Conservation (phyloP, 441 rosid genomes). For the Codiaeum variegatum region DNA sequence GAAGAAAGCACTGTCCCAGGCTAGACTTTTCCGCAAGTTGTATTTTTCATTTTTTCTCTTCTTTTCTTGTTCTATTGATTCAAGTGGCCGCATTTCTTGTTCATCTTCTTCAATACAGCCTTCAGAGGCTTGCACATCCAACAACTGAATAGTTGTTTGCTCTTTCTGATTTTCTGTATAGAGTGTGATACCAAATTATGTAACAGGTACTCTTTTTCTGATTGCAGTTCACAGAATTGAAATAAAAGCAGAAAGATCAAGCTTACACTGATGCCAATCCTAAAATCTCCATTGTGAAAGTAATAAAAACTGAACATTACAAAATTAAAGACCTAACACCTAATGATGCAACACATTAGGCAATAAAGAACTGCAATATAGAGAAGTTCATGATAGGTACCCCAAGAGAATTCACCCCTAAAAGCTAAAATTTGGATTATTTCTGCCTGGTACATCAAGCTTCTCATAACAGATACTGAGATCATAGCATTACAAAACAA, state of each 20-base stretch:
- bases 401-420: not conserved
- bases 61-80: conserved; percentile 38
- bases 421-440: not conserved
- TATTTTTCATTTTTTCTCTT: conserved; percentile 41
- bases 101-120: conserved; percentile 29
- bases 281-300: not conserved
- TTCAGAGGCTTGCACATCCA: conserved; percentile 19
- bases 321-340: not conserved
- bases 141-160: conserved; percentile 27
- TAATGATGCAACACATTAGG: not conserved
- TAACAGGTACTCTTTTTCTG: not conserved
- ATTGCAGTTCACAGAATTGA: not conserved
- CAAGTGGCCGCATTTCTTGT: conserved; percentile 34
- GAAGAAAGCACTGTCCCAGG: conserved; percentile 96
- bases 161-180: conserved; percentile 39
- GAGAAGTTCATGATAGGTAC: not conserved
- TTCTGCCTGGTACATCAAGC: not conserved
- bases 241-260: not conserved
- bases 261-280: not conserved
- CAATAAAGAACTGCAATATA: not conserved
- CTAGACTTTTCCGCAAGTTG: conserved; percentile 82
- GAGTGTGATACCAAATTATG: conserved; percentile 11
- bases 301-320: not conserved
- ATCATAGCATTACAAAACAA: not conserved
- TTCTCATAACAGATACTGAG: not conserved